Conservation (phyloP, 2,329 filamentous ascomycete genomes). For the Trichoderma citrinoviride region DNA sequence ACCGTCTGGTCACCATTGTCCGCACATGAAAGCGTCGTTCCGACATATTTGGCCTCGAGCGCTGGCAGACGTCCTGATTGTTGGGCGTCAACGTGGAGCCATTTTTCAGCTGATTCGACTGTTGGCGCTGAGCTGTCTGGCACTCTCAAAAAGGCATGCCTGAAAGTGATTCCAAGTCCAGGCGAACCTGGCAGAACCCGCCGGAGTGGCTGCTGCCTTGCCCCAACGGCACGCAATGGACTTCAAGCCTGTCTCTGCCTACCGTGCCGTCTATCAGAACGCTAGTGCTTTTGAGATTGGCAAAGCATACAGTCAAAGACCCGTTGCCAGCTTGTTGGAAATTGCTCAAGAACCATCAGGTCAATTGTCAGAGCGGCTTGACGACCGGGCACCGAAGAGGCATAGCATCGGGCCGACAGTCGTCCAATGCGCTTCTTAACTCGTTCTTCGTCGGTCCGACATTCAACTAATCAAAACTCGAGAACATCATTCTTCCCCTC, state of each 20-base stretch:
- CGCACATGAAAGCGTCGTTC: neutral
- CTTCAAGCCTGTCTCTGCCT: neutral
- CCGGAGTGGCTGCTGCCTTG: neutral
- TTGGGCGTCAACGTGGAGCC: neutral
- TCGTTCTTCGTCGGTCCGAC: constrained; percentile 15
- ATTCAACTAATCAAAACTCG: neutral
- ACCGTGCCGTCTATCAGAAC: neutral
- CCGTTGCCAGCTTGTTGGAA: neutral
- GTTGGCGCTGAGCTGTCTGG: neutral
- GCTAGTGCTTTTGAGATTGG: neutral
- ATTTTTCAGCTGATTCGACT: neutral
- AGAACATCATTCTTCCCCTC: neutral
- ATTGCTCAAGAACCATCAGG: neutral
- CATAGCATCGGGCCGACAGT: constrained; percentile 12
- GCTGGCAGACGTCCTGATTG: neutral
- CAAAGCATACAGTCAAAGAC: neutral
- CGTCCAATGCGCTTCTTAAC: neutral
- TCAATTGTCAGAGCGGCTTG: neutral
- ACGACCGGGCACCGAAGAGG: neutral
- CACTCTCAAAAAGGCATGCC: neutral
- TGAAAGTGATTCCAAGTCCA: too few relatives aligned
- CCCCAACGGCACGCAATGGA: neutral
- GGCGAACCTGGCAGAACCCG: neutral
- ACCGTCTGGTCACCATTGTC: neutral
- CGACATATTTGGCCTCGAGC: neutral